Evolutionary conservation across 2,329 filamentous ascomycete species (phyloP).

Genomic region (Hypocrella siamensis): DNA sequence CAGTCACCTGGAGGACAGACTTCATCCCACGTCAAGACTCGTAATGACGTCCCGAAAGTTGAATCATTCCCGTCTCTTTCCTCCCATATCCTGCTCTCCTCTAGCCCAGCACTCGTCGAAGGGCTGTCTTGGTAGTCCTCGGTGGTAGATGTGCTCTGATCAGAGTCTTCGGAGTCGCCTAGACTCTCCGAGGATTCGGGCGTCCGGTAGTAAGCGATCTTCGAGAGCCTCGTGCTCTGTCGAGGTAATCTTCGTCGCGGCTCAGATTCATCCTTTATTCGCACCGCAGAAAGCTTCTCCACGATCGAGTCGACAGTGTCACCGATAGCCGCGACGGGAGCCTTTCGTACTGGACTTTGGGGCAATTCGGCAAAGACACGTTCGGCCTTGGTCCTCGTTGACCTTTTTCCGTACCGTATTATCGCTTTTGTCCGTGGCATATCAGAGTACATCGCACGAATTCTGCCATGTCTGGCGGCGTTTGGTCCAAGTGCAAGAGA

Average conservation of each 20-base stretch:
- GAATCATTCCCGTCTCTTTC: too few relatives aligned
- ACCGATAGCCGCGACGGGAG: constrained; percentile 5
- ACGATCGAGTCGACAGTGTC: constrained; percentile 17
- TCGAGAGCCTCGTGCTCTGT: constrained; percentile 3
- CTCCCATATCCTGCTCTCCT: background rate
- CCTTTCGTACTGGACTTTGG: constrained; percentile 28
- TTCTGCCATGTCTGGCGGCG: background rate
- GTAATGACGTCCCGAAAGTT: constrained; percentile 14
- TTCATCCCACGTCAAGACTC: constrained; percentile 38
- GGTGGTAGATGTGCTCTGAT: background rate
- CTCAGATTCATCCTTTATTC: constrained; percentile 9
- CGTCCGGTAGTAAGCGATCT: constrained; percentile 4
- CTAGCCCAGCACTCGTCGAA: background rate
- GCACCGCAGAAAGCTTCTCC: constrained; percentile 17
- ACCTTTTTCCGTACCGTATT: constrained; percentile 35
- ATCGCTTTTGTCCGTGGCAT: constrained; percentile 29
- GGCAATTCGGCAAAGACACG: constrained; percentile 36
- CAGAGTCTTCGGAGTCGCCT: background rate
- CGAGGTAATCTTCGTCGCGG: constrained; percentile 6
- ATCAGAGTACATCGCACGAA: constrained; percentile 6
- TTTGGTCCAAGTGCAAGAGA: too few relatives aligned
- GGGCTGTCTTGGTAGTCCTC: background rate
- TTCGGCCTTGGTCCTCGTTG: constrained; percentile 29
- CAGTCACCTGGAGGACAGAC: constrained; percentile 35
- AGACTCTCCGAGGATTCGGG: background rate